Evolutionary conservation across 2,329 filamentous ascomycete species (phyloP).

Genomic region (Fusarium albosuccineum): DNA sequence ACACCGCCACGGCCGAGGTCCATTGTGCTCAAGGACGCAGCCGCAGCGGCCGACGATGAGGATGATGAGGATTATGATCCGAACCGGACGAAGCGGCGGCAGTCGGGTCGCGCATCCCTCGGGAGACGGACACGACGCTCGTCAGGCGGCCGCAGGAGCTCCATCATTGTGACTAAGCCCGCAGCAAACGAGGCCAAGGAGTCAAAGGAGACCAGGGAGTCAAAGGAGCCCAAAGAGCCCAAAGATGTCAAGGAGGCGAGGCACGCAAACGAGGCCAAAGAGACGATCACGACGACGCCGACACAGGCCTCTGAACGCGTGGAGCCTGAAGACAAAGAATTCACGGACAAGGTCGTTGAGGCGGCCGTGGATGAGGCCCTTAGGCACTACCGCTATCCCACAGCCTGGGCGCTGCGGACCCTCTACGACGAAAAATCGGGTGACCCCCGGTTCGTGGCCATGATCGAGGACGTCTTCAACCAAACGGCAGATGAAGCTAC

Average conservation of each 20-base stretch:
- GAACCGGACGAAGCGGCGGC: slow-evolving; percentile 52
- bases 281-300: slow-evolving; percentile 28
- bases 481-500: slow-evolving; percentile 68
- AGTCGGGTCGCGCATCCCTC: slow-evolving; percentile 50
- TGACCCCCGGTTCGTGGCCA: slow-evolving; percentile 65
- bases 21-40: slow-evolving; percentile 47
- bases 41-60: slow-evolving; percentile 49
- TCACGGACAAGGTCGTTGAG: slow-evolving; percentile 67
- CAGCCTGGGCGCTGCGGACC: slow-evolving; percentile 71
- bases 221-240: slow-evolving; percentile 18
- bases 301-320: slow-evolving; percentile 32
- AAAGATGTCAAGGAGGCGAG: slow-evolving; percentile 23
- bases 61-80: slow-evolving; percentile 62
- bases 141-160: slow-evolving; percentile 39
- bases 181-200: slow-evolving; percentile 34
- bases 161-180: slow-evolving; percentile 40
- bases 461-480: slow-evolving; percentile 70
- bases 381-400: slow-evolving; percentile 68
- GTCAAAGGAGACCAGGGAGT: slow-evolving; percentile 21
- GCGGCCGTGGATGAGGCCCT: slow-evolving; percentile 70
- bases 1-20: slow-evolving; percentile 47
- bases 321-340: slow-evolving; percentile 56
- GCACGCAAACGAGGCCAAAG: slow-evolving; percentile 26
- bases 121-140: slow-evolving; percentile 48
- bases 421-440: slow-evolving; percentile 70